Evolutionary conservation across 2,329 filamentous ascomycete species (phyloP).

Genomic region (Capronia coronata): DNA sequence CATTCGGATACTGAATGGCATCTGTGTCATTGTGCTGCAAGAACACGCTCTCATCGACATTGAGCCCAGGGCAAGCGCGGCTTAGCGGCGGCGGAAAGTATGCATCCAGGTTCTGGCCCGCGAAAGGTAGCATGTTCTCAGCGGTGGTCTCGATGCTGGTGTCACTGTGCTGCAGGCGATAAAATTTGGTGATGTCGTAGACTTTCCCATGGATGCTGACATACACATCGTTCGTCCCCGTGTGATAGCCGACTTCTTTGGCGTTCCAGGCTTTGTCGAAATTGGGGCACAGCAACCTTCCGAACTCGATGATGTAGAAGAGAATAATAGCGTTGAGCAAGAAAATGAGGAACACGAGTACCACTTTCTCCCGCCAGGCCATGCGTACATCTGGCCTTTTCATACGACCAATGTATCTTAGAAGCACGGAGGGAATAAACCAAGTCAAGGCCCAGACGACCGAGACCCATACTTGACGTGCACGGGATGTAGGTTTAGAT

Average conservation of each 20-base stretch:
- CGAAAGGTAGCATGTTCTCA: constrained; percentile 67
- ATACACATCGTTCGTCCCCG: constrained; percentile 69
- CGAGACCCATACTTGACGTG: constrained; percentile 70
- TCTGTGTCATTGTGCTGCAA: constrained; percentile 56
- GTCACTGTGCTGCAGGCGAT: constrained; percentile 77
- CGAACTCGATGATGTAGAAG: constrained; percentile 89
- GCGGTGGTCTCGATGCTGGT: constrained; percentile 53
- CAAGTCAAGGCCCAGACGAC: constrained; percentile 84
- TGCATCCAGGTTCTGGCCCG: constrained; percentile 69
- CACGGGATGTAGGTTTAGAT: constrained; percentile 56
- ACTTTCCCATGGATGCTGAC: constrained; percentile 83
- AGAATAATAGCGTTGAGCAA: constrained; percentile 74
- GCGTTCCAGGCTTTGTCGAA: constrained; percentile 80
- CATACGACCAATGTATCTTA: constrained; percentile 84
- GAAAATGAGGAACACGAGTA: constrained; percentile 72
- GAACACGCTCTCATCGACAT: constrained; percentile 49
- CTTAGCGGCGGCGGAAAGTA: constrained; percentile 78
- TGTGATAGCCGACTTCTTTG: constrained; percentile 63
- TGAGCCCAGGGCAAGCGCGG: constrained; percentile 67
- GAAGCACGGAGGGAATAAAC: constrained; percentile 82
- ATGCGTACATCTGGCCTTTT: constrained; percentile 93
- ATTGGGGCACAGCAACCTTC: constrained; percentile 79
- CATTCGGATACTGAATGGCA: constrained; percentile 51
- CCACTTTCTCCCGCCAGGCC: constrained; percentile 94
- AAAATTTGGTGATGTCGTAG: constrained; percentile 89